These are phyloP conservation scores for Penicillium nordicum DNA, from an alignment of 2,329 filamentous ascomycete genomes.

Conservation along the genomic window DNA sequence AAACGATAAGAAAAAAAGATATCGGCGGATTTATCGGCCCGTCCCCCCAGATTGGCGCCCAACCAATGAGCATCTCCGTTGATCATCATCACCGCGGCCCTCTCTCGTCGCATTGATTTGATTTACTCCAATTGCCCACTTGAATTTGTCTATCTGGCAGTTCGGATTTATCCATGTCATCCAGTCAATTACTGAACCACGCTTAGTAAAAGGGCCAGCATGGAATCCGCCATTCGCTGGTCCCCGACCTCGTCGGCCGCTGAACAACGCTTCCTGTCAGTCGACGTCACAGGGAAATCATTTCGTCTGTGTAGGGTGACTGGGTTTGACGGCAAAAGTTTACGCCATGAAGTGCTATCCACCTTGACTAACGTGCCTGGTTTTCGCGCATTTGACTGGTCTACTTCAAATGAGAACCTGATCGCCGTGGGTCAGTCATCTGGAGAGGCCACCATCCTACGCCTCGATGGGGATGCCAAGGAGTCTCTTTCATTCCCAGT, in stretches of 20 bases:
- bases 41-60: constrained; percentile 25
- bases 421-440: constrained; percentile 61
- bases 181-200: not conserved
- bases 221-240: constrained; percentile 58
- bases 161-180: not conserved
- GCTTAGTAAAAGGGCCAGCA: constrained; percentile 14
- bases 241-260: constrained; percentile 55
- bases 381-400: constrained; percentile 66
- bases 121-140: constrained; percentile 1
- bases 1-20: constrained; percentile 19
- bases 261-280: constrained; percentile 57
- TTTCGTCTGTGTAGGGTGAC: constrained; percentile 56
- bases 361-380: constrained; percentile 55
- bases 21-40: constrained; percentile 33
- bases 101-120: constrained; percentile 8
- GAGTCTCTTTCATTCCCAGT: constrained; percentile 53
- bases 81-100: constrained; percentile 6
- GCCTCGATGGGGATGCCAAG: constrained; percentile 51
- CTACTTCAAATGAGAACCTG: constrained; percentile 54
- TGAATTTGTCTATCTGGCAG: not conserved
- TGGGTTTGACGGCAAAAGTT: constrained; percentile 34
- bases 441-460: constrained; percentile 59
- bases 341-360: constrained; percentile 54
- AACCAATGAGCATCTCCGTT: constrained; percentile 26
- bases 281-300: constrained; percentile 59